phyloP scores from a whole-genome alignment of 192 early-diverging fungal genomes.

The Coemansia sp. region DNA sequence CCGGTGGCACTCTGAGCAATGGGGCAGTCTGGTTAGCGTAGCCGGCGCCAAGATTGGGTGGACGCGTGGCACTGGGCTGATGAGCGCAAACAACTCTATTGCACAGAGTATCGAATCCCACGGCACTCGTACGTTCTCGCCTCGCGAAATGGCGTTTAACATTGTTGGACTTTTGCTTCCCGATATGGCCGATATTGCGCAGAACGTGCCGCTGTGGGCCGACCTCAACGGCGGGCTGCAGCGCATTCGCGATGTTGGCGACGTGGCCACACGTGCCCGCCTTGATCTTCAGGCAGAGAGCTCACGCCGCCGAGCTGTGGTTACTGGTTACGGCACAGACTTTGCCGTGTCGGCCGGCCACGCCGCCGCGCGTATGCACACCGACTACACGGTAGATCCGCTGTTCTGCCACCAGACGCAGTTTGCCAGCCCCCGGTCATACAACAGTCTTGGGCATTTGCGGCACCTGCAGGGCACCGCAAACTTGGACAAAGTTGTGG shows the following conservation, averaged over 20 bases:
- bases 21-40: slow-evolving; percentile 80
- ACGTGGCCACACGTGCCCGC: slow-evolving; percentile 1
- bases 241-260: slow-evolving; percentile 59
- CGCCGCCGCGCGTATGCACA: slow-evolving; percentile 10
- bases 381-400: slow-evolving; percentile 54
- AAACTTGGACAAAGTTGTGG: slow-evolving; percentile 89
- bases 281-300: background rate
- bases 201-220: slow-evolving; percentile 86
- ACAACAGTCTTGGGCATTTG: slow-evolving; percentile 66
- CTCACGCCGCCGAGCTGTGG: slow-evolving; percentile 6
- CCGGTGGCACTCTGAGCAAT: slow-evolving; percentile 85
- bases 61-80: slow-evolving; percentile 95
- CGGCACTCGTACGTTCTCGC: slow-evolving; percentile 88
- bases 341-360: slow-evolving; percentile 10
- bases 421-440: slow-evolving; percentile 68
- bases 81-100: slow-evolving; percentile 88
- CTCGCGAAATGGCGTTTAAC: slow-evolving; percentile 94
- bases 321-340: slow-evolving; percentile 22
- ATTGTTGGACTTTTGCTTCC: slow-evolving; percentile 85
- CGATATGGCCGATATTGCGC: slow-evolving; percentile 66
- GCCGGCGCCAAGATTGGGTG: slow-evolving; percentile 94
- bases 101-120: slow-evolving; percentile 77
- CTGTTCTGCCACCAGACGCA: slow-evolving; percentile 84
- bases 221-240: slow-evolving; percentile 94
- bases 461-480: slow-evolving; percentile 61